These are phyloP conservation scores for Clonostachys byssicola DNA, from an alignment of 2,329 filamentous ascomycete genomes.

Conservation along the genomic window DNA sequence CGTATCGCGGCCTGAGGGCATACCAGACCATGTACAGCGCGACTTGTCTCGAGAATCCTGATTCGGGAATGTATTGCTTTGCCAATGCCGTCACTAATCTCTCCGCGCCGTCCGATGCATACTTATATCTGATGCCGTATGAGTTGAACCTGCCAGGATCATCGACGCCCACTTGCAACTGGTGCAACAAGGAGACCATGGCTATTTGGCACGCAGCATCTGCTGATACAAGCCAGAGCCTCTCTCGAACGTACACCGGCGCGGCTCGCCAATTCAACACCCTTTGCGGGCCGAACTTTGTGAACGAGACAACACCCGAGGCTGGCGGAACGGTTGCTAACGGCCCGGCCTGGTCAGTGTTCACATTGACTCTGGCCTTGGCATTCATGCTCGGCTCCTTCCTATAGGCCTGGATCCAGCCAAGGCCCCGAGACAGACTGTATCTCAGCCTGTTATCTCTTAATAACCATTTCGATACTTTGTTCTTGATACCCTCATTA, in stretches of 20 bases:
- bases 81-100: conserved; percentile 78
- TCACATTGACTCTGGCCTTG: not conserved
- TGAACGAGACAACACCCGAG: conserved; percentile 48
- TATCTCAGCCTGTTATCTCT: no score
- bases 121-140: conserved; percentile 82
- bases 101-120: conserved; percentile 65
- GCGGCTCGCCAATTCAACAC: conserved; percentile 74
- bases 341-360: not conserved
- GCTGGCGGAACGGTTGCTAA: conserved; percentile 9
- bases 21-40: conserved; percentile 78
- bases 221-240: conserved; percentile 58
- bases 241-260: conserved; percentile 63
- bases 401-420: not conserved
- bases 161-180: conserved; percentile 68
- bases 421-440: no score
- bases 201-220: conserved; percentile 69
- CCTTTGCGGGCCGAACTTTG: conserved; percentile 53
- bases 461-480: no score
- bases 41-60: conserved; percentile 69
- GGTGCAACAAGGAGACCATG: conserved; percentile 79
- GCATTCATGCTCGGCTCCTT: not conserved
- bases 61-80: conserved; percentile 71
- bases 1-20: conserved; percentile 70
- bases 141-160: conserved; percentile 66
- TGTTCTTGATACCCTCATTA: no score